These are phyloP conservation scores for Adansonia digitata DNA, from an alignment of 345 rosid species.

Conservation along the genomic window DNA sequence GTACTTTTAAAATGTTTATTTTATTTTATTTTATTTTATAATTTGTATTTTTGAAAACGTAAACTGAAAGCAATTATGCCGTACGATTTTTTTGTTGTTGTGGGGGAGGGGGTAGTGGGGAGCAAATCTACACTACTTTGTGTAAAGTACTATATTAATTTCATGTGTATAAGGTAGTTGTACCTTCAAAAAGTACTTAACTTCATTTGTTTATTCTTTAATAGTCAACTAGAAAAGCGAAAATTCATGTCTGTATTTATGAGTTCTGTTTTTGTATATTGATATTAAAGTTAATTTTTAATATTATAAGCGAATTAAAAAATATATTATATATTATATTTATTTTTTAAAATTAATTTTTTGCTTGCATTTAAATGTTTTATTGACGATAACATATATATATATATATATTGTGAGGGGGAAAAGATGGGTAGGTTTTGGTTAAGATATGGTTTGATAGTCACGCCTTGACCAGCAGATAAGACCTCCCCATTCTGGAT, in stretches of 20 bases:
- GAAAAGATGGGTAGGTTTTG: neutral
- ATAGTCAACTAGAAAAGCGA: neutral
- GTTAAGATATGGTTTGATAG: neutral
- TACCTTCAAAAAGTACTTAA: neutral
- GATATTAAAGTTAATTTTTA: too few relatives aligned
- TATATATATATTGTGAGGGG: neutral
- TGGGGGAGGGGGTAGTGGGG: too few relatives aligned
- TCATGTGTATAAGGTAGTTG: neutral
- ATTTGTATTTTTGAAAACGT: neutral
- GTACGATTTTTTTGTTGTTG: too few relatives aligned
- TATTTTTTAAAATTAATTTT: too few relatives aligned
- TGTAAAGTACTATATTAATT: neutral
- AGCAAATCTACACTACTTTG: too few relatives aligned
- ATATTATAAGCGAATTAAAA: too few relatives aligned
- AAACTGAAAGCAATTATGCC: neutral
- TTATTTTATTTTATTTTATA: too few relatives aligned
- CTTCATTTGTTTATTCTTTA: neutral
- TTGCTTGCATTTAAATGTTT: too few relatives aligned
- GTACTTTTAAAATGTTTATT: too few relatives aligned
- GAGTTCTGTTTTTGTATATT: too few relatives aligned
- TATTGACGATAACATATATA: too few relatives aligned
- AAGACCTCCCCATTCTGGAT: neutral
- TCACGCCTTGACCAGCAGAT: neutral
- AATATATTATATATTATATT: too few relatives aligned
- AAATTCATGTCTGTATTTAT: neutral